Conservation (phyloP, 2,329 filamentous ascomycete species). For the Thermothelomyces thermophilus region DNA sequence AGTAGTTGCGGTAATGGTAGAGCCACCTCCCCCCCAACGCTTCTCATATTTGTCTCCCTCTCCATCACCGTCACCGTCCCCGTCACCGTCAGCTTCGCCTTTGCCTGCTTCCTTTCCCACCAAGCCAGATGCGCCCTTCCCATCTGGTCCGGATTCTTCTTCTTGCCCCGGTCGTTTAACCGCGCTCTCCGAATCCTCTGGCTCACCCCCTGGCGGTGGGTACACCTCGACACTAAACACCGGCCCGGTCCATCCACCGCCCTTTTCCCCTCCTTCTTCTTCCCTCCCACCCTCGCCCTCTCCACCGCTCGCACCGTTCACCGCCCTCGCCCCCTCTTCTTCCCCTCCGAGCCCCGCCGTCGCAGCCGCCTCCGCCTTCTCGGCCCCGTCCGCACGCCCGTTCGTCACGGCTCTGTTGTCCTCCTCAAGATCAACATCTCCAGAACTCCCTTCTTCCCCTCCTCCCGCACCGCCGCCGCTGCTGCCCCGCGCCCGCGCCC, state of each 20-base stretch:
- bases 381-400: too few species aligned
- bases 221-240: constrained; percentile 3
- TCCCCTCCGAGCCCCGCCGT: background rate
- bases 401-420: too few species aligned
- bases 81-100: constrained; percentile 2
- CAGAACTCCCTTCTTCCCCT: background rate
- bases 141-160: background rate
- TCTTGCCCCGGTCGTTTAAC: background rate
- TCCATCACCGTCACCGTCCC: too few species aligned
- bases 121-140: background rate
- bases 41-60: too few species aligned
- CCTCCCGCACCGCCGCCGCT: too few species aligned
- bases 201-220: background rate
- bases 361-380: too few species aligned
- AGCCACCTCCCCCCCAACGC: too few species aligned
- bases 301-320: background rate
- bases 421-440: too few species aligned
- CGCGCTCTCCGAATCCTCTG: background rate
- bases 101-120: too few species aligned
- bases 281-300: background rate
- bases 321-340: background rate
- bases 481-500: too few species aligned
- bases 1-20: too few species aligned
- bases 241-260: background rate
- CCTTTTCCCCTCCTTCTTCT: background rate